Evolutionary conservation across 2,329 filamentous ascomycete genomes (phyloP), one percentile per base, ranked within the genome.

Genomic region (Fusarium sp.): DNA sequence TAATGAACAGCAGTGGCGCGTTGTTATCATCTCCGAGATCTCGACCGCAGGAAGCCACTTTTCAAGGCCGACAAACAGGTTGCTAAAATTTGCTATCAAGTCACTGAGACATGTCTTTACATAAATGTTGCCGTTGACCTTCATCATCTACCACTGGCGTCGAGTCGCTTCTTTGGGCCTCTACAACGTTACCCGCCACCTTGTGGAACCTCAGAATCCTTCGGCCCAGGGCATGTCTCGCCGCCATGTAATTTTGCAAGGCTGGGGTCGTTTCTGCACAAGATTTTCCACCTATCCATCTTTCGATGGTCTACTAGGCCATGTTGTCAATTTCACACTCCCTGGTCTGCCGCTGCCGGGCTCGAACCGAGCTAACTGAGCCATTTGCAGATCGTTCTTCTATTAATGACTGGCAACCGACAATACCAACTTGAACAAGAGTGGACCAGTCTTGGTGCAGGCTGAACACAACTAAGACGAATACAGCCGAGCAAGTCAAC

Each of bases 221-320:
- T 45, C 43, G 20, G 43, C 9, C 13, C 20, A 24, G 43, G 43
- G 43, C 13, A 45, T 45, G 13, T 10, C 43, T 24, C 4, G 7
- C 16, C 43, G 13, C 16, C 43, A 0, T 24, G 6, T 16, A 24
- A 24, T 5, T 45, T 22, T 5, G 6, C 7, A 45, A 45, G 20
- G 1, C 13, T 14, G 2, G 13, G 20, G 4, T 16, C 13, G 7
- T 45, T 24, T 0, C 1, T 5, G 4, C 9, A 16, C 20, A 24
- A 45, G 13, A 24, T 2, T 16, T 24, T 45, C 7, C 43, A 45
- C 7, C 13, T 9, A 45, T 45, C 20, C 7, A 29, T 29, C 9
- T 29, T 29, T 29, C n/a, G n/a, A 2, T 29, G 27, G 27, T 8
- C 27, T 2, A 0, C 27, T 9, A 8, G 27, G 2, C 2, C 41